A percentile compares a stretch with the other conserved stretches of the same genome.
phyloP scores from a whole-genome alignment of 1,139 yeast genomes.

The Pichia sp. region DNA sequence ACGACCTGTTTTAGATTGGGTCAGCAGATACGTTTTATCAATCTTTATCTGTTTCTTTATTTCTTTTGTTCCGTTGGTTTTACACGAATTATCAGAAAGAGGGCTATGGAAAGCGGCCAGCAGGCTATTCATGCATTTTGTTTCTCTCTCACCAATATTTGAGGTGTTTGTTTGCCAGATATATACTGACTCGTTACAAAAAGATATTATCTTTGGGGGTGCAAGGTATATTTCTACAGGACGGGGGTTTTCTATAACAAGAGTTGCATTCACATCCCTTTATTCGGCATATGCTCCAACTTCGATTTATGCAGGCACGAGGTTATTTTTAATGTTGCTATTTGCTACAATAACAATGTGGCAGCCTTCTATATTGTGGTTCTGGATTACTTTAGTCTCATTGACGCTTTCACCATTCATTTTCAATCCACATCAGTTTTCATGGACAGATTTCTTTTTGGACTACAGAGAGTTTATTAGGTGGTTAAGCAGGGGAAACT shows the following conservation, averaged over 20 bases:
- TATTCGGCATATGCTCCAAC: constrained; percentile 58
- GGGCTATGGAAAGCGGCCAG: constrained; percentile 58
- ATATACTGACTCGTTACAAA: constrained; percentile 61
- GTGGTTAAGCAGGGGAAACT: constrained; percentile 67
- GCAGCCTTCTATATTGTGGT: constrained; percentile 76
- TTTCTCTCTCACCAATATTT: constrained; percentile 73
- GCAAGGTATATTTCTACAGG: constrained; percentile 83
- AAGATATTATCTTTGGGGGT: constrained; percentile 71
- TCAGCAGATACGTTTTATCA: constrained; percentile 69
- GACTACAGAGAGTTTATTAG: constrained; percentile 59
- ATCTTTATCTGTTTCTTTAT: constrained; percentile 79
- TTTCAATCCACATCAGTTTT: constrained; percentile 83
- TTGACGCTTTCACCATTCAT: constrained; percentile 71
- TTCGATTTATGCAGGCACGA: constrained; percentile 60
- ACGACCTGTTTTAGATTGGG: constrained; percentile 73
- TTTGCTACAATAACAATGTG: constrained; percentile 65
- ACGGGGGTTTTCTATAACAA: constrained; percentile 70
- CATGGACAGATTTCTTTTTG: constrained; percentile 56
- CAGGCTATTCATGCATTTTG: constrained; percentile 54
- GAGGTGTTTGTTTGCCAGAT: constrained; percentile 86
- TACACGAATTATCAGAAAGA: constrained; percentile 74
- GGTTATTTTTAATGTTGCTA: constrained; percentile 45
- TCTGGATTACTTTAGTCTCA: constrained; percentile 69
- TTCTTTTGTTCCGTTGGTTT: constrained; percentile 69
- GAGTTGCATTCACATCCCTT: constrained; percentile 50